These are phyloP conservation scores for Ophiobolus disseminans DNA, from an alignment of 2,329 filamentous ascomycete genomes.

Conservation along the genomic window DNA sequence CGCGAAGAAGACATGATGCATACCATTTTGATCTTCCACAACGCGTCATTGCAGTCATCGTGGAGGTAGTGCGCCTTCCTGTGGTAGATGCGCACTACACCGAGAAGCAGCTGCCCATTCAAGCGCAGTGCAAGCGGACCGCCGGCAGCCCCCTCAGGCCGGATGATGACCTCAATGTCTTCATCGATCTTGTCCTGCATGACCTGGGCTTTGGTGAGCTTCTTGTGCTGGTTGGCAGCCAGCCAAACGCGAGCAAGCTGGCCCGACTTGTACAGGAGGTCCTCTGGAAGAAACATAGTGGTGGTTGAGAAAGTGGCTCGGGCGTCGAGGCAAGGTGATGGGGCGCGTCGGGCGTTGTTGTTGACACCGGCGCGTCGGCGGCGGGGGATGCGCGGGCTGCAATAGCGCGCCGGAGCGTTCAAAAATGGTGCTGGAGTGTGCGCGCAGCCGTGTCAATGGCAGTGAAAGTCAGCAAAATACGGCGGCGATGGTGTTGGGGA, in stretches of 20 bases:
- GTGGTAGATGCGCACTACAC: slow-evolving; percentile 97
- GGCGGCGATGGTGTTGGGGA: slow-evolving; percentile 29
- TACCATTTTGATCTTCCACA: slow-evolving; percentile 99
- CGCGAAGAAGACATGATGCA: background rate
- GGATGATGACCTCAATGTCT: slow-evolving; percentile 94
- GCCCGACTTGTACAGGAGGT: slow-evolving; percentile 93
- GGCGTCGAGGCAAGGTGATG: slow-evolving; percentile 19
- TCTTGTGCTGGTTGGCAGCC: slow-evolving; percentile 96
- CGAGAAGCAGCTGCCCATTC: slow-evolving; percentile 90
- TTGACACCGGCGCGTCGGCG: slow-evolving; percentile 44
- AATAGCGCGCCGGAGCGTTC: slow-evolving; percentile 29
- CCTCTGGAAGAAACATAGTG: slow-evolving; percentile 96
- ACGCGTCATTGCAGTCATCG: slow-evolving; percentile 95
- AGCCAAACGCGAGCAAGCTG: slow-evolving; percentile 97
- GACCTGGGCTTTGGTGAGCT: slow-evolving; percentile 96
- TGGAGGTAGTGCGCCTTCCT: slow-evolving; percentile 94
- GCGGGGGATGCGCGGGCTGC: slow-evolving; percentile 30
- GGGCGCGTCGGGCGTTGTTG: slow-evolving; percentile 35
- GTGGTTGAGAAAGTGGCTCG: slow-evolving; percentile 16
- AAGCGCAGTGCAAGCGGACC: slow-evolving; percentile 93
- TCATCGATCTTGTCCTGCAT: slow-evolving; percentile 92
- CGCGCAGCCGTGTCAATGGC: slow-evolving; percentile 32
- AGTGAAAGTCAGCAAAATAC: slow-evolving; percentile 21
- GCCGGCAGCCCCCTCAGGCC: slow-evolving; percentile 66
- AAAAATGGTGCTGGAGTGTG: slow-evolving; percentile 18